Conservation (phyloP, 768 basidiomycete species). For the Coprinellus micaceus region DNA sequence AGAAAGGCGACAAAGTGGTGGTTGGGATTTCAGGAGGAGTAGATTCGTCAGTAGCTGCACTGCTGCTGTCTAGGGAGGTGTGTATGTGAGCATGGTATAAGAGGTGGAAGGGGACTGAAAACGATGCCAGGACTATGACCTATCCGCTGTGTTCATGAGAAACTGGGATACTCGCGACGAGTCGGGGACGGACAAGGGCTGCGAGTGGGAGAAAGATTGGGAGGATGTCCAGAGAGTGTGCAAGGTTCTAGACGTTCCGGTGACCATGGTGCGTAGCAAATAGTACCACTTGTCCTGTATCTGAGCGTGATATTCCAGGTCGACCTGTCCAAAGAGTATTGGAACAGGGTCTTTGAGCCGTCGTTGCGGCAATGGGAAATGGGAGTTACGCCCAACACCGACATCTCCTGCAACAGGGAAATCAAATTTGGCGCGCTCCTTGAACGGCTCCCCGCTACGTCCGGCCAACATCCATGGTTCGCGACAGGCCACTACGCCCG, state of each 20-base stretch:
- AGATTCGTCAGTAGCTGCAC: conserved; percentile 88
- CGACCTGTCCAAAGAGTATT: conserved; percentile 88
- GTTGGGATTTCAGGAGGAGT: conserved; percentile 96
- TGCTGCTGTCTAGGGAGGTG: conserved; percentile 66
- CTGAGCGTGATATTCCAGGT: conserved; percentile 41
- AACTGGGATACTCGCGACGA: conserved; percentile 94
- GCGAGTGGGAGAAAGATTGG: conserved; percentile 97
- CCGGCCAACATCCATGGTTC: conserved; percentile 53
- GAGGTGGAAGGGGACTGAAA: background rate
- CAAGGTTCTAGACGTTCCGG: conserved; percentile 66
- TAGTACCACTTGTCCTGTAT: background rate
- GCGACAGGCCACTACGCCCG: conserved; percentile 88
- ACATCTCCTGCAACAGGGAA: conserved; percentile 87
- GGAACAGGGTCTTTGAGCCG: conserved; percentile 88
- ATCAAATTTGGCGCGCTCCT: conserved; percentile 89
- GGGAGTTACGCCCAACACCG: conserved; percentile 88
- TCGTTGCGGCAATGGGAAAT: conserved; percentile 71
- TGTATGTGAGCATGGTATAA: conserved; percentile 9
- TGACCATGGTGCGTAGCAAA: conserved; percentile 54
- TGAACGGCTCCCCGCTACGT: conserved; percentile 44
- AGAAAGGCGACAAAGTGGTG: conserved; percentile 51
- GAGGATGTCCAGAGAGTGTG: conserved; percentile 85
- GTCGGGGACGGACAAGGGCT: conserved; percentile 72
- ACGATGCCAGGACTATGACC: conserved; percentile 60
- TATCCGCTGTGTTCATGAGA: conserved; percentile 91